phyloP scores from a whole-genome alignment of 495 filamentous ascomycete species.

The Monascus purpureus region DNA sequence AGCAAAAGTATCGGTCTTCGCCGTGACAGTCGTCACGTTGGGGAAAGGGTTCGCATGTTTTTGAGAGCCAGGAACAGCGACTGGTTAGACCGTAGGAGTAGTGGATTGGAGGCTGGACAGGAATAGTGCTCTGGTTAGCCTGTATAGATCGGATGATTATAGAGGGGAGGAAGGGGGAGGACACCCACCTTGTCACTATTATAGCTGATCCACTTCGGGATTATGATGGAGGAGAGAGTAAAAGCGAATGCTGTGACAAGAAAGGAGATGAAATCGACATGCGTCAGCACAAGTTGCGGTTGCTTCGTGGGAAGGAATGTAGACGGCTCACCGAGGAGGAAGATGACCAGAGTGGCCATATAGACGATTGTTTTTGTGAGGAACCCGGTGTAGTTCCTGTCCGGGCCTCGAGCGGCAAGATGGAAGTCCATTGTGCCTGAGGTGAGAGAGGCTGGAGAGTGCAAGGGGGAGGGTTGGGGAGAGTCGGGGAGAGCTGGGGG shows the following conservation, averaged over 20 bases:
- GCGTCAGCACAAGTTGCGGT: no score
- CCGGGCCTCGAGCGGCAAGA: conserved; percentile 26
- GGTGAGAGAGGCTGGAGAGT: background rate
- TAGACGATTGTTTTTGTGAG: conserved; percentile 44
- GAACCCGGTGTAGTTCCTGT: conserved; percentile 34
- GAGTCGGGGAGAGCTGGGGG: background rate
- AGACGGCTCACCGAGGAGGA: conserved; percentile 43
- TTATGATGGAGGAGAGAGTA: conserved; percentile 58
- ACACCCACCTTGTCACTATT: conserved; percentile 43
- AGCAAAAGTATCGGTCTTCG: conserved; percentile 66
- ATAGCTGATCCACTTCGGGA: conserved; percentile 72
- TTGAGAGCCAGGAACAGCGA: conserved; percentile 55
- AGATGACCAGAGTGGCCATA: conserved; percentile 37
- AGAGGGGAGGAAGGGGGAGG: background rate
- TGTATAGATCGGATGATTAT: background rate
- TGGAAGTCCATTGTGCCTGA: conserved; percentile 25
- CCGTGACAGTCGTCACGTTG: conserved; percentile 52
- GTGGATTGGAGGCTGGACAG: conserved; percentile 29
- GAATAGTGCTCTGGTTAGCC: background rate
- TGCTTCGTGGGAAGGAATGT: background rate
- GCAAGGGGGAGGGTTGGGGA: conserved; percentile 3
- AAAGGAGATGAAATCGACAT: no score
- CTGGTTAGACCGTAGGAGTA: conserved; percentile 69
- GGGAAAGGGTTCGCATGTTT: conserved; percentile 44
- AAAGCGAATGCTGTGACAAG: conserved; percentile 56